Evolutionary conservation across 1,139 yeast genomes (phyloP).

Genomic region (Hansenula lynferdii): DNA sequence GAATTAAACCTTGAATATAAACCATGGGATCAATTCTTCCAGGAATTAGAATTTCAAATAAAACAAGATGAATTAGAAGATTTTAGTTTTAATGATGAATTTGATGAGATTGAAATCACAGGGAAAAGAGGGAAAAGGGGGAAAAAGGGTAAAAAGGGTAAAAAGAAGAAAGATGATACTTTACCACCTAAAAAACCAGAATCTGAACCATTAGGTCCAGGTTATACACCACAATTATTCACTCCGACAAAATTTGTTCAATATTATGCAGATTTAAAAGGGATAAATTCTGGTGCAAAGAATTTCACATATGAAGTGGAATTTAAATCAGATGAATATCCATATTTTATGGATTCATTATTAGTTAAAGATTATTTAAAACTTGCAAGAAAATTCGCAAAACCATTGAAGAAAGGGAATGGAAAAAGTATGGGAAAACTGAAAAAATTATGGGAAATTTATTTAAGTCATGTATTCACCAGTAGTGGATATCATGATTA

Average conservation of each 20-base stretch:
- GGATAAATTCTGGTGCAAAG: constrained; percentile 42
- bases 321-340: constrained; percentile 59
- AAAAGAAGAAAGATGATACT: constrained; percentile 49
- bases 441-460: constrained; percentile 30
- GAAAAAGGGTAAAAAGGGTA: constrained; percentile 21
- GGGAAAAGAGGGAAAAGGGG: constrained; percentile 6
- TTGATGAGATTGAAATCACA: constrained; percentile 10
- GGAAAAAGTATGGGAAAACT: constrained; percentile 14
- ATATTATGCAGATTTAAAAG: constrained; percentile 59
- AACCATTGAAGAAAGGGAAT: constrained; percentile 27
- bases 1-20: constrained; percentile 12
- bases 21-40: constrained; percentile 55
- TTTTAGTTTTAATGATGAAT: constrained; percentile 19
- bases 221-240: constrained; percentile 61
- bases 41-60: constrained; percentile 34
- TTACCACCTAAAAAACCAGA: constrained; percentile 63
- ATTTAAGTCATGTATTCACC: constrained; percentile 52
- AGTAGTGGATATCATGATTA: constrained; percentile 56
- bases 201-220: constrained; percentile 62
- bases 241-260: constrained; percentile 72
- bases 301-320: constrained; percentile 58
- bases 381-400: constrained; percentile 49
- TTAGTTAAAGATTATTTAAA: constrained; percentile 58
- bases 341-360: constrained; percentile 50
- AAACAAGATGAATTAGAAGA: constrained; percentile 20